These are phyloP conservation scores for Sclerotinia subarctica DNA, from an alignment of 2,329 filamentous ascomycete genomes.

Conservation along the genomic window DNA sequence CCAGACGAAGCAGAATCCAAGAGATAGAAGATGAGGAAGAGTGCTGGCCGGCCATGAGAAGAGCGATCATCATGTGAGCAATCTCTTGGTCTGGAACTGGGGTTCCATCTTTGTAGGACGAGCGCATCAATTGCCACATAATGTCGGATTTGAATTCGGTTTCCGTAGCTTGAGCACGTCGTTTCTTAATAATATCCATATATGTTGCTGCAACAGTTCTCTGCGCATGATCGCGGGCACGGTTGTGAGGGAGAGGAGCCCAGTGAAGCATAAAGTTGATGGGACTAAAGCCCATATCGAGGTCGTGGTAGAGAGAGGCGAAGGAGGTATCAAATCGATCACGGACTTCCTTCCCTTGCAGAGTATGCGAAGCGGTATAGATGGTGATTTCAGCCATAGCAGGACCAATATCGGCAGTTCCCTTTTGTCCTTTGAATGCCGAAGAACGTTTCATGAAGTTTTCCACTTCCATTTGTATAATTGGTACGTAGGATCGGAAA, in stretches of 20 bases:
- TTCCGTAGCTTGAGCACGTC: conserved; percentile 50
- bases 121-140: conserved; percentile 87
- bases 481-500: conserved; percentile 70
- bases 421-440: conserved; percentile 64
- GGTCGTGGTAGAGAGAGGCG: conserved; percentile 79
- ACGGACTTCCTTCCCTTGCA: conserved; percentile 82
- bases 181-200: conserved; percentile 74
- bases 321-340: conserved; percentile 76
- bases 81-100: conserved; percentile 79
- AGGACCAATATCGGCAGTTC: conserved; percentile 68
- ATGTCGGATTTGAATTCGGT: conserved; percentile 66
- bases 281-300: conserved; percentile 85
- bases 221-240: conserved; percentile 75
- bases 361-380: conserved; percentile 80
- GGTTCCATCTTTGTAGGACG: conserved; percentile 77
- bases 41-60: conserved; percentile 90
- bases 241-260: conserved; percentile 86
- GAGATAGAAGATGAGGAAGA: conserved; percentile 79
- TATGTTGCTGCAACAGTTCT: conserved; percentile 78
- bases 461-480: conserved; percentile 73
- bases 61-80: conserved; percentile 90
- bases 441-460: conserved; percentile 68
- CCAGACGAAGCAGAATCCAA: conserved; percentile 82
- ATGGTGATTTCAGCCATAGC: conserved; percentile 84
- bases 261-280: conserved; percentile 90